Percentiles rank a stretch among this genome's conserved stretches.
Evolutionary conservation across 768 basidiomycete genomes (phyloP).

Genomic region (Macrocybe gigantea): DNA sequence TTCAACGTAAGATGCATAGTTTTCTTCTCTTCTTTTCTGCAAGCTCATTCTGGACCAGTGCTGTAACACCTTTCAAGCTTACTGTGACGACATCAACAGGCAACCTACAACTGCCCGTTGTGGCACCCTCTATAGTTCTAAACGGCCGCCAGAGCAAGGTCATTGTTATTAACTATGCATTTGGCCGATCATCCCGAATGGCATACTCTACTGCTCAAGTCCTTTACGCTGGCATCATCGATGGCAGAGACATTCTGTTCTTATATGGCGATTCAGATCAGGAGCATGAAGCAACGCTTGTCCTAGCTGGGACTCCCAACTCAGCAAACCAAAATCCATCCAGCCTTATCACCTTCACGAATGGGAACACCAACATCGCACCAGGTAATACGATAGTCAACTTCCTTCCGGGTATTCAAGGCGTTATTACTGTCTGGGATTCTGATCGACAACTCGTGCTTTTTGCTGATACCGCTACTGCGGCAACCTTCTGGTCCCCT

Average conservation of each 20-base stretch:
- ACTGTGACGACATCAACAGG: conserved; percentile 51
- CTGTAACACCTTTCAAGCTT: conserved; percentile 55
- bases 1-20: conserved; percentile 42
- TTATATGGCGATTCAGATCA: conserved; percentile 52
- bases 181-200: conserved; percentile 51
- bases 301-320: conserved; percentile 41
- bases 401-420: conserved; percentile 51
- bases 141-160: conserved; percentile 71
- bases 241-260: conserved; percentile 56
- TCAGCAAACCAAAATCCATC: conserved; percentile 20
- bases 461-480: conserved; percentile 60
- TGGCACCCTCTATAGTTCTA: conserved; percentile 49
- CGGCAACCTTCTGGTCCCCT: conserved; percentile 75
- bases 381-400: conserved; percentile 37
- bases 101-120: conserved; percentile 48
- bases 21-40: neutral
- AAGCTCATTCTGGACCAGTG: neutral
- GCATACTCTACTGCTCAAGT: conserved; percentile 72
- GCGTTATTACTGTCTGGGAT: conserved; percentile 61
- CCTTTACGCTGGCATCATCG: conserved; percentile 60
- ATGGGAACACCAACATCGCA: conserved; percentile 6
- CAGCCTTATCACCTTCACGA: conserved; percentile 24
- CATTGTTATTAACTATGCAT: conserved; percentile 65
- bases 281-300: conserved; percentile 48
- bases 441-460: conserved; percentile 62